Conservation (phyloP, 2,329 filamentous ascomycete genomes). For the Calonectria pseudoturangicola region DNA sequence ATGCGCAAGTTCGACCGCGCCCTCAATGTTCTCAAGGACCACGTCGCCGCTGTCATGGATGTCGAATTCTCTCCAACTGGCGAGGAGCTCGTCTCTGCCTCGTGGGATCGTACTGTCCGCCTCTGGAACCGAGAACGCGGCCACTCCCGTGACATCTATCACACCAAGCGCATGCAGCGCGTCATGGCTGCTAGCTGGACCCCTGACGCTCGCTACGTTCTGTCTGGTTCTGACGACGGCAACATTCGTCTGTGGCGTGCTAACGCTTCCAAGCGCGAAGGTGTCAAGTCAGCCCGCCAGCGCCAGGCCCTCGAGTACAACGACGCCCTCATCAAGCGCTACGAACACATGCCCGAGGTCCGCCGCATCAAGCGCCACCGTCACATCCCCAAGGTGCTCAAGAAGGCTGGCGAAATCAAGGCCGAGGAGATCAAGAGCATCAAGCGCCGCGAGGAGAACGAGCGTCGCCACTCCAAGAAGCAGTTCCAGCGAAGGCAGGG, state of each 20-base stretch:
- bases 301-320: constrained; percentile 95
- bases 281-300: constrained; percentile 89
- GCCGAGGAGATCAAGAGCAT: constrained; percentile 88
- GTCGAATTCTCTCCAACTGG: constrained; percentile 96
- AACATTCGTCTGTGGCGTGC: constrained; percentile 92
- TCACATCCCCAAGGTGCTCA: constrained; percentile 92
- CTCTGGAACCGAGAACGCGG: constrained; percentile 88
- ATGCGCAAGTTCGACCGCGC: constrained; percentile 93
- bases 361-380: constrained; percentile 92
- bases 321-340: constrained; percentile 86
- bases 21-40: constrained; percentile 91
- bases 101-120: constrained; percentile 89
- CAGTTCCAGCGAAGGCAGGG: constrained; percentile 82
- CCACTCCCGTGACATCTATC: constrained; percentile 94
- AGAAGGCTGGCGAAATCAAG: constrained; percentile 98
- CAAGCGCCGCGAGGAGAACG: constrained; percentile 95
- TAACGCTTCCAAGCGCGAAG: constrained; percentile 87
- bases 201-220: constrained; percentile 90
- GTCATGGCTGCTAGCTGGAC: constrained; percentile 91
- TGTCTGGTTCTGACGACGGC: constrained; percentile 95
- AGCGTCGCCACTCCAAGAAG: constrained; percentile 92
- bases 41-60: constrained; percentile 95
- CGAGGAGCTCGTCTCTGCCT: constrained; percentile 92
- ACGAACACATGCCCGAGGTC: constrained; percentile 97
- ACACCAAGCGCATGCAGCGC: constrained; percentile 98